Percentiles rank a stretch among this genome's conserved stretches.
Evolutionary conservation across 1,139 yeast genomes (phyloP).

Genomic region (Kluyveromyces sp.): DNA sequence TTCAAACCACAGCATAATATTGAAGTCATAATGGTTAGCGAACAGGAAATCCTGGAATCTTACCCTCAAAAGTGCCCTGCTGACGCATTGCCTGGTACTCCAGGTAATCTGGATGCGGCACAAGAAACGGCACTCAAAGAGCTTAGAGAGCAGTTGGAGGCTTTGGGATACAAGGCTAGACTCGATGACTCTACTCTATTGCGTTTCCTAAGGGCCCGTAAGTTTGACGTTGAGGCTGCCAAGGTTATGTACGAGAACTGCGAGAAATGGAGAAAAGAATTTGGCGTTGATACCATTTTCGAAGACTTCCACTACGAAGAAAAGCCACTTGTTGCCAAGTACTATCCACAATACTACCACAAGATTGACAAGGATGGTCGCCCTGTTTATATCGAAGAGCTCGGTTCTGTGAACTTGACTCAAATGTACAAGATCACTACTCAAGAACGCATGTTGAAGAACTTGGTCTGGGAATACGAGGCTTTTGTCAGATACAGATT

Average conservation of each 20-base stretch:
- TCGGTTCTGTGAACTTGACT: conserved; percentile 80
- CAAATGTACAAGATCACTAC: conserved; percentile 92
- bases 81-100: conserved; percentile 64
- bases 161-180: conserved; percentile 62
- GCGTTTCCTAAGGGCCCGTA: conserved; percentile 91
- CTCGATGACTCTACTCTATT: conserved; percentile 84
- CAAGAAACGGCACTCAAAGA: conserved; percentile 56
- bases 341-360: conserved; percentile 95
- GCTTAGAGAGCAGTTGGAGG: conserved; percentile 50
- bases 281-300: conserved; percentile 79
- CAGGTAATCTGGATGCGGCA: conserved; percentile 67
- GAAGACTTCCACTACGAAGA: conserved; percentile 84
- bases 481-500: conserved; percentile 74
- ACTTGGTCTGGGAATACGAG: conserved; percentile 97
- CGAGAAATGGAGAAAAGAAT: conserved; percentile 86
- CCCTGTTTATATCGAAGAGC: conserved; percentile 89
- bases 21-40: conserved; percentile 7
- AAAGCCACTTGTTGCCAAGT: conserved; percentile 80
- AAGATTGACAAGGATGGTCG: conserved; percentile 96
- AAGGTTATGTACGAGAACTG: conserved; percentile 77
- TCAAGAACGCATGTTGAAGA: conserved; percentile 92
- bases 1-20: not conserved
- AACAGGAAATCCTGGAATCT: conserved; percentile 33
- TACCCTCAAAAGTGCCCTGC: conserved; percentile 67
- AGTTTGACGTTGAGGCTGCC: conserved; percentile 76